phyloP scores from a whole-genome alignment of 345 rosid species.

The Brassica cretica region DNA sequence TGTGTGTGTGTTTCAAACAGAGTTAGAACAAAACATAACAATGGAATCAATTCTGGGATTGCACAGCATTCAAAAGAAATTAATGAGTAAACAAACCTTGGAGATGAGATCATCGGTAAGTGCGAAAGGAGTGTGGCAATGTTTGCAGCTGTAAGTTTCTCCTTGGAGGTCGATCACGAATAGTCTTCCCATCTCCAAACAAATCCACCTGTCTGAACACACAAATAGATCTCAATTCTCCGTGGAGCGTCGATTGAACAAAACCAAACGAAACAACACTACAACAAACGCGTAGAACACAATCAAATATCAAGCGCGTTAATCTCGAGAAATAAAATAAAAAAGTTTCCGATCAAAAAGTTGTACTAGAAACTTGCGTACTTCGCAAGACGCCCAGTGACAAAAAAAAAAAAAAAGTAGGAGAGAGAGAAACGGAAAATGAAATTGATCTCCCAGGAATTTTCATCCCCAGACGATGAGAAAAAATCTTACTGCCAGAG shows the following conservation, averaged over 20 bases:
- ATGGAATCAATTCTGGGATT: too few relatives aligned
- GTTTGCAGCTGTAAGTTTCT: conserved; percentile 62
- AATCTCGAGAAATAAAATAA: conserved; percentile 6
- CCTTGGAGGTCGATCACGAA: conserved; percentile 64
- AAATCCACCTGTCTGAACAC: conserved; percentile 30
- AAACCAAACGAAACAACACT: not conserved
- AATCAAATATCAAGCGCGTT: not conserved
- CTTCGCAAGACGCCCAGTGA: conserved; percentile 29
- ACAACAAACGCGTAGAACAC: not conserved
- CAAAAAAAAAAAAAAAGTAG: conserved; percentile 8
- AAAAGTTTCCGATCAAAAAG: conserved; percentile 20
- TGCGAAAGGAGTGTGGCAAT: conserved; percentile 72
- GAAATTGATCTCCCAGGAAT: not conserved
- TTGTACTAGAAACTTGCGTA: conserved; percentile 33
- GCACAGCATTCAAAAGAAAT: too few relatives aligned
- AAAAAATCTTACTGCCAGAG: not conserved
- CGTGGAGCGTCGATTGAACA: not conserved
- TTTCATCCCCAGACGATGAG: conserved; percentile 11
- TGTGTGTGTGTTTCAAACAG: too few relatives aligned
- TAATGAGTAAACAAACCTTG: conserved; percentile 43
- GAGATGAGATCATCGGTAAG: conserved; percentile 55
- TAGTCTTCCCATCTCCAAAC: conserved; percentile 61
- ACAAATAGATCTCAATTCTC: conserved; percentile 20
- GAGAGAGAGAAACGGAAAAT: conserved; percentile 28
- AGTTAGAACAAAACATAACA: too few relatives aligned